phyloP scores from a whole-genome alignment of 352 stramenopile species.

The Pythium sp. region DNA sequence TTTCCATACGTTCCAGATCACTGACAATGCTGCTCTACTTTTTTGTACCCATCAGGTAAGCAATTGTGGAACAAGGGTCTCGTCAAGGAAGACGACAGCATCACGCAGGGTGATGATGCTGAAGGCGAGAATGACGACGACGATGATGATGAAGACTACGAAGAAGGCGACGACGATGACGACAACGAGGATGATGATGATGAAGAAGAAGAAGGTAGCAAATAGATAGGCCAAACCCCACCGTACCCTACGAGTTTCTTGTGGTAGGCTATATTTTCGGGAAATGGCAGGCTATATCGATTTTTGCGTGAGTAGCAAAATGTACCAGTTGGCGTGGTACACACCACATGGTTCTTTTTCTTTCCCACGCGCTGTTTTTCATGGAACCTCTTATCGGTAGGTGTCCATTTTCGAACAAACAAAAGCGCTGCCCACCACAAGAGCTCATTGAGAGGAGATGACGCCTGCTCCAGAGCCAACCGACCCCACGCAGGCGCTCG shows the following conservation, averaged over 20 bases:
- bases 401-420: conserved; percentile 7
- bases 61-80: conserved; percentile 71
- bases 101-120: conserved; percentile 37
- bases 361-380: background rate
- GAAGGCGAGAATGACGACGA: conserved; percentile 46
- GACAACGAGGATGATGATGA: conserved; percentile 16
- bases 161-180: conserved; percentile 30
- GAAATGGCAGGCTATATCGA: background rate
- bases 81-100: conserved; percentile 60
- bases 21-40: background rate
- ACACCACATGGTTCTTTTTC: background rate
- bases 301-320: background rate
- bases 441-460: background rate
- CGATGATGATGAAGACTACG: conserved; percentile 27
- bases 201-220: conserved; percentile 1
- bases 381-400: background rate
- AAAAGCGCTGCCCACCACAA: background rate
- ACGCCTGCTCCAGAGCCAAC: background rate
- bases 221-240: conserved; percentile 8
- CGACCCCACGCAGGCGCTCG: background rate
- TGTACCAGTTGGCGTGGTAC: conserved; percentile 1
- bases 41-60: conserved; percentile 31
- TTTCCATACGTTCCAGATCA: background rate
- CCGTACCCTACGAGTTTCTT: background rate
- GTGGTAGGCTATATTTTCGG: conserved; percentile 4